Evolutionary conservation across 495 filamentous ascomycete genomes (phyloP), one percentile per base, ranked within the genome.

Genomic region (Opeltia flavorubescens): DNA sequence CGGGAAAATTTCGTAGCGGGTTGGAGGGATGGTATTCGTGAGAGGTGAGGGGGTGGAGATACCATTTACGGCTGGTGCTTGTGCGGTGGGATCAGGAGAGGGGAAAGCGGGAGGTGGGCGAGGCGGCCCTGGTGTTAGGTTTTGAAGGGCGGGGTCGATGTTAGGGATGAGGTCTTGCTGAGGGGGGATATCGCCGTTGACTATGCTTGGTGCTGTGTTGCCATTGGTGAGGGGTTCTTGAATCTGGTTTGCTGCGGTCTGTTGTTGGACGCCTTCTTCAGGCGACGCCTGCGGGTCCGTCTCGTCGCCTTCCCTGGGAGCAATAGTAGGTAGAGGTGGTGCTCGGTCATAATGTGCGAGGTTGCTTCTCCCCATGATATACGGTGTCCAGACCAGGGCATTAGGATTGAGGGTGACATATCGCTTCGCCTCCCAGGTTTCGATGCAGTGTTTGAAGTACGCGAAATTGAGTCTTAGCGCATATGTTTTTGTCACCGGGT

Each of bases 381-480:
- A 98, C 11, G 93, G 91, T n/a, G 86, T 95, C 91, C 91, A 98
- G 2, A 89, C 79, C 30, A 98, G 71, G 8, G 78, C 77, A 48
- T 81, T 76, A 2, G 80, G 78, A 54, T 94, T 88, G 30, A 98
- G 76, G 50, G 78, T 84, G 13, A 93, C 79, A 53, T 94, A 89
- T 5, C 78, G 75, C 59, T 94, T 95, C 43, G 68, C 72, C 61
- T 94, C 85, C 78, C 88, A 89, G 43, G 83, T 83, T 9, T 74
- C 71, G 48, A 95, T 84, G 57, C 89, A 89, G 50, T 89, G 77
- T 39, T 78, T 72, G 56, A 88, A 94, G 53, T 83, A 94, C 0
- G 74, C 65, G 45, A 81, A 74, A 56, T 95, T 88, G 23, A 95
- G 69, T 24, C 91, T 80, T 36, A 98, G 74, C 4, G 87, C 91